Base-by-base conservation (phyloP, 192 early-diverging fungal species). In the Coemansia sp. region DNA sequence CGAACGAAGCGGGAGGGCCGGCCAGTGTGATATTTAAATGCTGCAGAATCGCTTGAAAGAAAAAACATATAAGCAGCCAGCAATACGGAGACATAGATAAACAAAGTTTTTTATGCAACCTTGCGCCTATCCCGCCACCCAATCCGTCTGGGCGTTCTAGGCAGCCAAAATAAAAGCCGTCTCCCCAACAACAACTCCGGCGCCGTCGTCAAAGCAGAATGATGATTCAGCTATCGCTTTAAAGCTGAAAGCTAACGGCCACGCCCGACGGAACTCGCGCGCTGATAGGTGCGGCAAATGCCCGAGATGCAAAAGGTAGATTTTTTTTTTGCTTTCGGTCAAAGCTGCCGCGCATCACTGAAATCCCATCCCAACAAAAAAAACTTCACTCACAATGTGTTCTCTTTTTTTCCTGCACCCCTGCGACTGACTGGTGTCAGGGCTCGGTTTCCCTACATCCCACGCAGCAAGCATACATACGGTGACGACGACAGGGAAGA, bases 261-360 rank as follows among this genome's bases (percentile, higher is more conserved):
- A 48, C 14, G 45, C 45, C 45, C 45, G 45, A 15, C 14, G 45
- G 12, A 12, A 3, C 45, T 12, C 15, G 57, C 57, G 33, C 35
- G 57, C 57, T 59, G 57, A 59, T 59, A 59, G 57, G 57, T 5
- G 12, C 34, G 6, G 33, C n/a, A 59, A 59, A 59, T 59, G 57
- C 6, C 57, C 57, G 57, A 59, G 33, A 11, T 5, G n/a, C 34
- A n/a, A 59, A 36, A 59, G 33, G 14, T 5, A 54, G 0, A 5
- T 52, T 54, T 54, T 48, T 48, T 54, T 54, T 54, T 54, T 0
- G n/a, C 34, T 36, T 62, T 45, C 18, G 20, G 35, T 20, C 6
- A 62, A 39, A 62, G 39, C 61, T 48, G 45, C 22, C 17, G 45
- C 17, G 45, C 45, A 48, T 48, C 45, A 12, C 45, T 48, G 45